Evolutionary conservation across 148 eudicot genomes (phyloP).

Genomic region (Selenicereus undatus): DNA sequence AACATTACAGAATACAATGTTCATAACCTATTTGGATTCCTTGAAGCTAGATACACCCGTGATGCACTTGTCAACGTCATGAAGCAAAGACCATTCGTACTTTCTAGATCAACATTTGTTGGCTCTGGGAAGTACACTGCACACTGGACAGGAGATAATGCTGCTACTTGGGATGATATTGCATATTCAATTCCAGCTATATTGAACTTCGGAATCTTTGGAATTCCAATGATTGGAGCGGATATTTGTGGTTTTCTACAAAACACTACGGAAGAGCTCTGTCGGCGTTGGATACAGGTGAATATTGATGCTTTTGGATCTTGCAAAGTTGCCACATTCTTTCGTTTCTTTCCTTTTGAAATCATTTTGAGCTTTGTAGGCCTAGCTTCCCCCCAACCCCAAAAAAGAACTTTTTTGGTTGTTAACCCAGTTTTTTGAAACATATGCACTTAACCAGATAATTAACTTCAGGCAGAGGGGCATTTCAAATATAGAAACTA

Average conservation of each 20-base stretch:
- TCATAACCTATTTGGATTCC: conserved; percentile 66
- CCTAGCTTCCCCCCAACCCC: no score
- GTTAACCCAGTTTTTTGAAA: no score
- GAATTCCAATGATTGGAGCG: conserved; percentile 91
- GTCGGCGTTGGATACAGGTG: conserved; percentile 85
- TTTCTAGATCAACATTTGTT: conserved; percentile 73
- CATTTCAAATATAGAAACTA: no score
- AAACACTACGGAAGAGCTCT: conserved; percentile 81
- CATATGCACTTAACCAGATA: no score
- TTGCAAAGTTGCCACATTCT: background rate
- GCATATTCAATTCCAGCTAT: conserved; percentile 66
- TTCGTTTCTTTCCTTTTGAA: background rate
- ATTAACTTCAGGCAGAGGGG: no score
- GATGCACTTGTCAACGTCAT: conserved; percentile 45
- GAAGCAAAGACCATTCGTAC: conserved; percentile 63
- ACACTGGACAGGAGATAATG: conserved; percentile 95
- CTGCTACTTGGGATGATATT: conserved; percentile 76
- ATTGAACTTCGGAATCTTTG: conserved; percentile 67
- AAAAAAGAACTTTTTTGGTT: no score
- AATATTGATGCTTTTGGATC: background rate
- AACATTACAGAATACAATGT: conserved; percentile 50
- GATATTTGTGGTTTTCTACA: conserved; percentile 82
- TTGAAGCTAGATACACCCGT: conserved; percentile 59
- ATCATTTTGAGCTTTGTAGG: no score
- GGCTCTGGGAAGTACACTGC: conserved; percentile 84